Conservation (phyloP, 2,329 filamentous ascomycete genomes). For the Aspergillus jensenii region DNA sequence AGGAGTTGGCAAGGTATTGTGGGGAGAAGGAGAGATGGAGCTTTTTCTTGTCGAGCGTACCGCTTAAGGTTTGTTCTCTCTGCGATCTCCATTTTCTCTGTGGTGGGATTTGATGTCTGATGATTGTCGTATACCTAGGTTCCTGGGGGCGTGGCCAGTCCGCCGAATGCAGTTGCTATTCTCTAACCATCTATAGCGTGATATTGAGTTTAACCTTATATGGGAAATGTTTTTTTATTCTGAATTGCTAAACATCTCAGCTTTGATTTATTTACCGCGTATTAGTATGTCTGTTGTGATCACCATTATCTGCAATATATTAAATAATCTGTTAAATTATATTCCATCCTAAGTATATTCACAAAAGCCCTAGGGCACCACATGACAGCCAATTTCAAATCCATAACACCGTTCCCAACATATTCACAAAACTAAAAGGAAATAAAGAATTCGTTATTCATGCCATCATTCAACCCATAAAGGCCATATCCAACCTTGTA, state of each 20-base stretch:
- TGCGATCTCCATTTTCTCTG: background rate
- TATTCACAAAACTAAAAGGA: no score
- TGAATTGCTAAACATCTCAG: no score
- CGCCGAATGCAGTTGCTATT: conserved; percentile 47
- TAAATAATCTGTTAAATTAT: no score
- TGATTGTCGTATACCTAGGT: conserved; percentile 27
- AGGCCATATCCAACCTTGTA: background rate
- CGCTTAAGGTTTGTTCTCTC: conserved; percentile 38
- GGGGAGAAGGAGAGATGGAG: conserved; percentile 35
- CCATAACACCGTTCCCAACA: no score
- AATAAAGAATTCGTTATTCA: no score
- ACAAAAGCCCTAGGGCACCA: no score
- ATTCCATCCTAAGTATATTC: no score
- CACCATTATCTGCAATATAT: no score
- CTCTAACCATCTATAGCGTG: conserved; percentile 26
- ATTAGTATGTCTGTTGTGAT: no score
- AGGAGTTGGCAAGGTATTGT: conserved; percentile 41
- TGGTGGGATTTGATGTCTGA: background rate
- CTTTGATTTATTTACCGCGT: no score
- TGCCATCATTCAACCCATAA: background rate
- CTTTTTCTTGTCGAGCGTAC: conserved; percentile 53
- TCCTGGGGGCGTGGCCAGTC: conserved; percentile 47
- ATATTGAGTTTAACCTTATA: background rate
- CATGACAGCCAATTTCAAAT: no score
- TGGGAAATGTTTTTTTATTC: background rate